These are phyloP conservation scores for Dacryopinax primogenitus DNA, from an alignment of 768 basidiomycete species.

Conservation along the genomic window DNA sequence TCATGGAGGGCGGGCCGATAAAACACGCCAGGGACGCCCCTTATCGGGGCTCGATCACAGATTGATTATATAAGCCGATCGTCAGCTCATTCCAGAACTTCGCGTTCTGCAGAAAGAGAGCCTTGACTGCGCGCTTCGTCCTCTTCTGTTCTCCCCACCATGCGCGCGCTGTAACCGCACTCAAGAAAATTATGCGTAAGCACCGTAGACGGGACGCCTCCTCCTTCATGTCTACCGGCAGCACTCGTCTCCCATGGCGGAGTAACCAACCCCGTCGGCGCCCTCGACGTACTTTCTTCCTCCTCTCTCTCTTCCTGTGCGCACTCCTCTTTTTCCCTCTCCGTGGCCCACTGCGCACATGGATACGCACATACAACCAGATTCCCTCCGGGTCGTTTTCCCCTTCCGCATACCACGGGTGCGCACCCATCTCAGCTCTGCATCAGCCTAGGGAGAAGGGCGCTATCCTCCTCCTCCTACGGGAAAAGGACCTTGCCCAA, in stretches of 20 bases:
- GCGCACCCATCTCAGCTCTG: not conserved
- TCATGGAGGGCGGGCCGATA: too few relatives aligned
- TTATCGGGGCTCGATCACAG: too few relatives aligned
- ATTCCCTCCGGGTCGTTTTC: not conserved
- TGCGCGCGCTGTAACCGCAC: too few relatives aligned
- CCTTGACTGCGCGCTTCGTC: too few relatives aligned
- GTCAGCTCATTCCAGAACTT: too few relatives aligned
- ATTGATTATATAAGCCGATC: too few relatives aligned
- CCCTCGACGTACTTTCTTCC: not conserved
- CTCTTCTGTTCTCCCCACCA: too few relatives aligned
- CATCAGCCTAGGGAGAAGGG: conserved; percentile 14
- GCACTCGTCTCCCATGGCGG: not conserved
- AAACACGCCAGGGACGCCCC: too few relatives aligned
- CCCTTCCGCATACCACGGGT: conserved; percentile 14
- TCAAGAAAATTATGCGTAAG: too few relatives aligned
- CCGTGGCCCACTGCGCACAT: not conserved
- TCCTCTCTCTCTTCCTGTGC: not conserved
- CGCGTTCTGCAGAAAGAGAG: too few relatives aligned
- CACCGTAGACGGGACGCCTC: too few relatives aligned
- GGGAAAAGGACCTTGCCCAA: conserved; percentile 14
- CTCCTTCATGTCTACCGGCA: too few relatives aligned
- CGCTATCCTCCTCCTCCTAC: conserved; percentile 18
- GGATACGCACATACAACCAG: not conserved
- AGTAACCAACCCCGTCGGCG: not conserved
- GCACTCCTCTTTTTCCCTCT: not conserved